Percentiles rank a stretch among this genome's conserved stretches.
These are phyloP conservation scores for Beta lomatogona DNA, from an alignment of 179 eudicot species.

Conservation along the genomic window DNA sequence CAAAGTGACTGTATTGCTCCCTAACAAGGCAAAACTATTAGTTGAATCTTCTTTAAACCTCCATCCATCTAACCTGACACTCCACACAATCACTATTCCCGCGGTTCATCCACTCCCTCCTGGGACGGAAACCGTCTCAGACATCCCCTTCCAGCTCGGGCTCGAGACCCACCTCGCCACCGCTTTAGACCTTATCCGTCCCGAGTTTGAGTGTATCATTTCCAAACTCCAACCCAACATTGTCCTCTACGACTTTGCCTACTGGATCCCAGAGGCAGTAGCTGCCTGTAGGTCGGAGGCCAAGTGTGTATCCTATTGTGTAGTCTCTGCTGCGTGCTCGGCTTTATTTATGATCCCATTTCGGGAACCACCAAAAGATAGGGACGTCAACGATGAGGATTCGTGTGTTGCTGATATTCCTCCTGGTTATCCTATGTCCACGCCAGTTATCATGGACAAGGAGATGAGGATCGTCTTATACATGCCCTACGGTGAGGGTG, in stretches of 20 bases:
- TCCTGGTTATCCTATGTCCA: slow-evolving; percentile 38
- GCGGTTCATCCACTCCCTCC: slow-evolving; percentile 32
- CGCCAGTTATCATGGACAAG: too few relatives aligned
- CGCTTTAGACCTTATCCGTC: slow-evolving; percentile 45
- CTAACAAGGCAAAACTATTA: slow-evolving; percentile 34
- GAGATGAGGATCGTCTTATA: neutral
- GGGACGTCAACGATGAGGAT: neutral
- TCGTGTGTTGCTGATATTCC: slow-evolving; percentile 31
- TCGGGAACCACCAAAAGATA: slow-evolving; percentile 11
- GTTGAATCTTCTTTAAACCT: neutral
- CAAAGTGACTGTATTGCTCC: slow-evolving; percentile 42
- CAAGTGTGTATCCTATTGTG: neutral
- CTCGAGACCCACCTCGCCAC: slow-evolving; percentile 44
- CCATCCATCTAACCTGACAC: slow-evolving; percentile 27
- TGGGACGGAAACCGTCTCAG: slow-evolving; percentile 46
- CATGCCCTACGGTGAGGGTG: slow-evolving; percentile 36
- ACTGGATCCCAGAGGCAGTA: slow-evolving; percentile 3
- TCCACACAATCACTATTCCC: neutral
- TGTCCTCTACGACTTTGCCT: slow-evolving; percentile 54
- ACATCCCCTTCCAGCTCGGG: slow-evolving; percentile 34
- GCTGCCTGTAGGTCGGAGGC: neutral
- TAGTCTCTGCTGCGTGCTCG: neutral
- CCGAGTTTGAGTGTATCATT: slow-evolving; percentile 32
- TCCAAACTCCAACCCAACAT: slow-evolving; percentile 35
- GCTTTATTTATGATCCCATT: neutral